Percentiles rank a stretch among this genome's conserved stretches.
phyloP scores from a whole-genome alignment of 2,329 filamentous ascomycete genomes.

The Monilinia laxa region DNA sequence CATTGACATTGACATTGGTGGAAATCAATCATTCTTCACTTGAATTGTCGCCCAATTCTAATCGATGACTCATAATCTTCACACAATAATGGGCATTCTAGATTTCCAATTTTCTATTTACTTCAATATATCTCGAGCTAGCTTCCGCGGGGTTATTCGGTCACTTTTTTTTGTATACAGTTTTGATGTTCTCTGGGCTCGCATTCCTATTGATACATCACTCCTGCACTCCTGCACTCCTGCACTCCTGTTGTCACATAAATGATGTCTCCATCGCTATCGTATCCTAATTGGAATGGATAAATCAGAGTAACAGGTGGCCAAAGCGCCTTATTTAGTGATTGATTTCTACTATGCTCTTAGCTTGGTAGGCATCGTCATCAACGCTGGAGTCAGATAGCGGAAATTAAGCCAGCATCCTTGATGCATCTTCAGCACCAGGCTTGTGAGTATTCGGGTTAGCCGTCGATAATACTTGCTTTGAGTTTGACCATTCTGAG shows the following conservation, averaged over 20 bases:
- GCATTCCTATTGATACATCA: not conserved
- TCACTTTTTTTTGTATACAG: not conserved
- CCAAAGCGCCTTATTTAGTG: constrained; percentile 4
- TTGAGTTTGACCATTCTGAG: too few relatives aligned
- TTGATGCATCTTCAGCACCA: not conserved
- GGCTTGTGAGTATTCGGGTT: not conserved
- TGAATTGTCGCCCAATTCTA: not conserved
- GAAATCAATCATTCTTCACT: not conserved
- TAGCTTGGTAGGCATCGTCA: not conserved
- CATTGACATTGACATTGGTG: not conserved
- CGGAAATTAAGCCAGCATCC: not conserved
- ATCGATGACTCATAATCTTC: not conserved
- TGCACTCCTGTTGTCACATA: not conserved
- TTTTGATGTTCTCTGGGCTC: not conserved
- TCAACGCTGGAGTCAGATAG: not conserved
- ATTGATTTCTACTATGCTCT: constrained; percentile 6
- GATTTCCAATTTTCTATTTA: not conserved
- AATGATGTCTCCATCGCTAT: not conserved
- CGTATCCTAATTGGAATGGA: not conserved
- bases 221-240: constrained; percentile 8
- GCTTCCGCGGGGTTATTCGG: not conserved
- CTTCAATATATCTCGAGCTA: not conserved
- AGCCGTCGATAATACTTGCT: not conserved
- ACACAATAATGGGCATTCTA: not conserved
- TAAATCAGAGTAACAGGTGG: constrained; percentile 3